Evolutionary conservation across 2,329 filamentous ascomycete species (phyloP), one percentile per base, ranked within the genome.

Genomic region (Penicillium polonicum): DNA sequence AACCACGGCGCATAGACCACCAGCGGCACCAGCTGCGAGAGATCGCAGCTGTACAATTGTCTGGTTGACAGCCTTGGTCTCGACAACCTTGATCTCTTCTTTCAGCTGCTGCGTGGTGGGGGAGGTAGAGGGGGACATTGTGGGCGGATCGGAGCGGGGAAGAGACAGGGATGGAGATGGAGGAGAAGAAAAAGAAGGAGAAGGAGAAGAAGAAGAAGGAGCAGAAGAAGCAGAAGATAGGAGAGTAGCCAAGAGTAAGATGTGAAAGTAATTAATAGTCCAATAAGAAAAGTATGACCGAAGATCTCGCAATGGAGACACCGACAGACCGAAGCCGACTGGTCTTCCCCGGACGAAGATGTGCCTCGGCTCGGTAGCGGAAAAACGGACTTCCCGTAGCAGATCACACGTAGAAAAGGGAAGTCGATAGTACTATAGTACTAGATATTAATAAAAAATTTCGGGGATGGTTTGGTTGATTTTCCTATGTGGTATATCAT

Each of bases 1-100:
- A 42, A 99, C 75, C 55, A 99, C 94, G 57, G 94, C 93, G 79
- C 91, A 97, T 48, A 99, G 77, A 68, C 94, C 94, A 67, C 94
- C 94, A 59, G 96, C 95, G 61, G 92, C 94, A 68, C 94, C 94
- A 8, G 93, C 93, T 9, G 83, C 88, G 51, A 99, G 84, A 42
- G 93, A 94, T 59, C 93, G 88, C 62, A 96, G 76, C 74, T 85
- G 85, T 54, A 85, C 83, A 46, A 88, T 70, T 2, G 83, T 83
- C 65, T 75, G 72, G 54, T 74, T 74, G 52, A 74, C 66, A 3
- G 71, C 51, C 65, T 73, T 72, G 42, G 62, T 21, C 52, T 70
- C 71, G 4, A 64, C 48, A 44, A 46, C 61, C 57, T 72, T 65
- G 49, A 72, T 42, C 50, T 70, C 64, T 55, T 74, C 70, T 44